Evolutionary conservation across 345 rosid species (phyloP).

Genomic region (Ceriops decandra): DNA sequence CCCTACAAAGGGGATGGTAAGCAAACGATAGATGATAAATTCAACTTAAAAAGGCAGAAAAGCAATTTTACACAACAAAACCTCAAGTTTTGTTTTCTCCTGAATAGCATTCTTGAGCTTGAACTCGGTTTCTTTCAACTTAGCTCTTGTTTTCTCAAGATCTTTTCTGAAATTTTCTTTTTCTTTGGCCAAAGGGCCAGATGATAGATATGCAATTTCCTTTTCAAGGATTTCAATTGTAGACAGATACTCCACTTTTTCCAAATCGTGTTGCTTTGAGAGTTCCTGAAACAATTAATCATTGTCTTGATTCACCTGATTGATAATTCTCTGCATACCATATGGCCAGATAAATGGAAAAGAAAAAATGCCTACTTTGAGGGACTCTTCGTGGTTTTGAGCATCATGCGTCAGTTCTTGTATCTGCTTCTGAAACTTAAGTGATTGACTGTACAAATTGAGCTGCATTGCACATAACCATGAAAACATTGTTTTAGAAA

Average conservation of each 20-base stretch:
- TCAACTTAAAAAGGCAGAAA: slow-evolving; percentile 6
- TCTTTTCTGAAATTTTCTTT: slow-evolving; percentile 77
- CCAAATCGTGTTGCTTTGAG: slow-evolving; percentile 48
- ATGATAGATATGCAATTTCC: slow-evolving; percentile 58
- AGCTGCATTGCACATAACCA: slow-evolving; percentile 36
- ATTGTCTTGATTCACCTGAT: not conserved
- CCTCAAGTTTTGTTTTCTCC: slow-evolving; percentile 98
- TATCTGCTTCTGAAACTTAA: slow-evolving; percentile 49
- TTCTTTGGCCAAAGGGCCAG: slow-evolving; percentile 65
- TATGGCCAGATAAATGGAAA: not conserved
- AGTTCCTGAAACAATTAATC: slow-evolving; percentile 42
- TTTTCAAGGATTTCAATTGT: slow-evolving; percentile 65
- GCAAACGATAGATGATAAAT: not conserved
- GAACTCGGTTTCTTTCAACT: slow-evolving; percentile 77
- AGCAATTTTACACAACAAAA: slow-evolving; percentile 17
- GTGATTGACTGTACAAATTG: slow-evolving; percentile 38
- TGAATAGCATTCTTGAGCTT: slow-evolving; percentile 81
- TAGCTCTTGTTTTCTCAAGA: slow-evolving; percentile 70
- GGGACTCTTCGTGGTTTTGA: slow-evolving; percentile 42
- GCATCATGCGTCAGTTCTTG: slow-evolving; percentile 44
- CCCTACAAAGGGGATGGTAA: slow-evolving; percentile 43
- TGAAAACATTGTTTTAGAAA: slow-evolving; percentile 10
- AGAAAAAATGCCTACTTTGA: slow-evolving; percentile 36
- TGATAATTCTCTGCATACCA: too few species aligned
- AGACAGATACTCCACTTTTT: slow-evolving; percentile 48